Evolutionary conservation across 2,329 filamentous ascomycete genomes (phyloP).

Genomic region (Diaporthe citriasiana): DNA sequence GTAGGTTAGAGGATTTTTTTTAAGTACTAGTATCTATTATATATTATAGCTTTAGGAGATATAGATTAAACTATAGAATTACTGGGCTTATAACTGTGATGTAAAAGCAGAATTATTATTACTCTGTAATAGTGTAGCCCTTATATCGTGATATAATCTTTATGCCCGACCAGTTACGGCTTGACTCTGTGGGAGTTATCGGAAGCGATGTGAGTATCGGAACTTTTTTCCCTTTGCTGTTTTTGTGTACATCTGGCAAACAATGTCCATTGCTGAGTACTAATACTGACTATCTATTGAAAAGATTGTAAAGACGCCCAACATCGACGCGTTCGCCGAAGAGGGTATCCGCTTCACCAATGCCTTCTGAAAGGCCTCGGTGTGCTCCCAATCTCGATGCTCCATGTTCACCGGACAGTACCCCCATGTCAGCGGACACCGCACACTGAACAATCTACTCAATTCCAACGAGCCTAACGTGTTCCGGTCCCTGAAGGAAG

Average conservation of each 20-base stretch:
- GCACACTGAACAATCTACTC: slow-evolving; percentile 61
- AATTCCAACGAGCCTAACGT: slow-evolving; percentile 64
- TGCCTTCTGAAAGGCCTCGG: slow-evolving; percentile 60
- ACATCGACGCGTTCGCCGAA: slow-evolving; percentile 58
- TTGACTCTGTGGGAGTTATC: slow-evolving; percentile 54
- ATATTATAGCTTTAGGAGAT: too few relatives aligned
- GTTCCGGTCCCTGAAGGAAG: slow-evolving; percentile 56
- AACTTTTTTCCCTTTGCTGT: not conserved
- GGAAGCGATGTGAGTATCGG: slow-evolving; percentile 11
- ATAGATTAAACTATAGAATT: too few relatives aligned
- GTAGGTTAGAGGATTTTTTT: too few relatives aligned
- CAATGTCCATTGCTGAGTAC: too few relatives aligned
- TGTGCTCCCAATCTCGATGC: slow-evolving; percentile 62
- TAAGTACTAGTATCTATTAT: too few relatives aligned
- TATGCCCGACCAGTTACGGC: slow-evolving; percentile 57
- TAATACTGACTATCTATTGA: not conserved
- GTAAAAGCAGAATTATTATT: too few relatives aligned
- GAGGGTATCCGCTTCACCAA: slow-evolving; percentile 59
- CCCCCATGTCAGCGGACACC: slow-evolving; percentile 61
- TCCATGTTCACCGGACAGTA: slow-evolving; percentile 63
- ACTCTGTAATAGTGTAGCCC: too few relatives aligned
- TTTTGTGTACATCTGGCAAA: not conserved
- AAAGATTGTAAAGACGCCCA: slow-evolving; percentile 53
- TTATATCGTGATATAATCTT: too few relatives aligned
- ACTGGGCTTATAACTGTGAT: too few relatives aligned